Base-by-base conservation (phyloP, 2,329 filamentous ascomycete species). In the Trichophyton equinum region DNA sequence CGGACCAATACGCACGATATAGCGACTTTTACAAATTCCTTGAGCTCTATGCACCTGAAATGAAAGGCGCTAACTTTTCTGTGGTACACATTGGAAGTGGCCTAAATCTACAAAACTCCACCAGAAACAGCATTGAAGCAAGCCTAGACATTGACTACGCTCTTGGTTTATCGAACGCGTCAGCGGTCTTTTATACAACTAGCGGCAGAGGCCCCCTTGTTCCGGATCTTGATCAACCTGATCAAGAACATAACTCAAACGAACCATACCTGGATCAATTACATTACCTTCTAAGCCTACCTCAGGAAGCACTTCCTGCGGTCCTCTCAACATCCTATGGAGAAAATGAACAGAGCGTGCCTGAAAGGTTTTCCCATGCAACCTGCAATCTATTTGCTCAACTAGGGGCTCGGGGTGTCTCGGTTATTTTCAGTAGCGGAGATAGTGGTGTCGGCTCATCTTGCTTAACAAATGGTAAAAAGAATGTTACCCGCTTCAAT, bases 281-380 rank as follows among this genome's bases (percentile, higher is more conserved):
- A 5, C 78, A 80, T 62, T 81, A 85, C 68, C 75, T 88, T 8
- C 73, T 86, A 3, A 69, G 74, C 18, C 76, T 85, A 20, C 71
- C 76, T 0, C 78, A 82, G 62, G 70, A 75, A 1, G 69, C 81
- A 18, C 75, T 89, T 0, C 86, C 87, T 0, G 78, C 82, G 2
- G 81, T 87, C n/a, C 77, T 89, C 46, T 81, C 80, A 44, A 86
- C 84, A 15, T 88, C 85, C 0, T 89, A 89, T 68, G 85, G 84
- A 33, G 85, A 87, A 66, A 78, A 85, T 56, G 86, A 89, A 71
- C 82, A 78, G 69, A 80, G 78, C 2, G 76, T 88, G 0, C 84
- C 85, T 0, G 72, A 73, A 22, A 74, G 77, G 3, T 88, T 88
- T 68, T 80, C 83, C 8, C 76, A 80, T 66, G 77, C 81, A 61